Percentiles rank a stretch among this genome's conserved stretches.
Conservation (phyloP, 1,284 basidiomycete species). For the Cryptococcus depauperatus region DNA sequence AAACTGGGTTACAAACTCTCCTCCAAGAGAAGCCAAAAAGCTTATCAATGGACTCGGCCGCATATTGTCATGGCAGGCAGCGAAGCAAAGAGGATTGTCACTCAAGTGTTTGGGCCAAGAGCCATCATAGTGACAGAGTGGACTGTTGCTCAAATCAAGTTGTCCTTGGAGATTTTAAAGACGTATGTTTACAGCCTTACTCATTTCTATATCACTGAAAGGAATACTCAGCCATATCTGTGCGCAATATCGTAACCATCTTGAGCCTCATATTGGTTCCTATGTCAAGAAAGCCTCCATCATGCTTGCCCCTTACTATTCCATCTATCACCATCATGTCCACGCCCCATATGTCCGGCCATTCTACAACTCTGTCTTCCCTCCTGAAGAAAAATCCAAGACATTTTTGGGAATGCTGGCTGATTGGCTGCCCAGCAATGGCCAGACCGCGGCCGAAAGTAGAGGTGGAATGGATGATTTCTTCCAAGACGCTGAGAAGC, state of each 20-base stretch:
- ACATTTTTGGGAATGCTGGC: constrained; percentile 33
- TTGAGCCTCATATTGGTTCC: constrained; percentile 24
- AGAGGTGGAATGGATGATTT: constrained; percentile 21
- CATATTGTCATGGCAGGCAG: constrained; percentile 24
- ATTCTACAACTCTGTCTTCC: constrained; percentile 22
- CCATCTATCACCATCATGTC: constrained; percentile 14
- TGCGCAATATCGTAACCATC: constrained; percentile 15
- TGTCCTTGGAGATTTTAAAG: constrained; percentile 16
- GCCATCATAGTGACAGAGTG: constrained; percentile 18
- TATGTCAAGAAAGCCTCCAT: constrained; percentile 14
- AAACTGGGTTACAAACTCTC: constrained; percentile 18
- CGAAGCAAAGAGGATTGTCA: constrained; percentile 21
- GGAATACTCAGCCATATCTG: constrained; percentile 11
- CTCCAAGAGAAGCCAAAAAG: constrained; percentile 20
- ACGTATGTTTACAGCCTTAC: constrained; percentile 23
- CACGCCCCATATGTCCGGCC: constrained; percentile 23
- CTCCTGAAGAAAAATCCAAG: constrained; percentile 20
- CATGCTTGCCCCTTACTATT: constrained; percentile 15
- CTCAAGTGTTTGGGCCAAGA: constrained; percentile 24
- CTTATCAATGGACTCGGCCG: constrained; percentile 27
- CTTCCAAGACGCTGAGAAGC: constrained; percentile 11
- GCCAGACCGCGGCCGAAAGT: constrained; percentile 15
- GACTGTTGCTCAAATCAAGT: constrained; percentile 12
- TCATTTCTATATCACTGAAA: background rate
- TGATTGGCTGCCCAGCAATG: constrained; percentile 25